Evolutionary conservation across 352 stramenopile species (phyloP).

Genomic region (Peronospora belbahrii): DNA sequence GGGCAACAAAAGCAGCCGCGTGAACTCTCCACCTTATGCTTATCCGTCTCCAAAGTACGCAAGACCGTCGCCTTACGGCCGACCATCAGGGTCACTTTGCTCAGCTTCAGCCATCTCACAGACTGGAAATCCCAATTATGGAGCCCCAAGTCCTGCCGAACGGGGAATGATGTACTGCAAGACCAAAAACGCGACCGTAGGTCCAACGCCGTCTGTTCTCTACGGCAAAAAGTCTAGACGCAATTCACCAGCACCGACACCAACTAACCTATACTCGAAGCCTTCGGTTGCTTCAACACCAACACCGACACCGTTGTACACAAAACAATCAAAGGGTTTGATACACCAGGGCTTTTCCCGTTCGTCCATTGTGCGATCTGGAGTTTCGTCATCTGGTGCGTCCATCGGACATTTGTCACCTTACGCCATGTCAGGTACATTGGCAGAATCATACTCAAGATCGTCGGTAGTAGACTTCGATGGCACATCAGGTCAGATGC

Average conservation of each 20-base stretch:
- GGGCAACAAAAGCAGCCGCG: slow-evolving; percentile 23
- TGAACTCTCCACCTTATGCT: slow-evolving; percentile 10
- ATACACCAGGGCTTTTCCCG: slow-evolving; percentile 14
- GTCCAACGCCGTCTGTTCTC: slow-evolving; percentile 11
- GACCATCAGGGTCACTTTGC: slow-evolving; percentile 17
- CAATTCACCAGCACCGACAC: slow-evolving; percentile 8
- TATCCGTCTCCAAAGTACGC: slow-evolving; percentile 13
- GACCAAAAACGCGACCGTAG: slow-evolving; percentile 13
- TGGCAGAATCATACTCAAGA: too few species aligned
- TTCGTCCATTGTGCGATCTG: slow-evolving; percentile 17
- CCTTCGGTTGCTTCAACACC: slow-evolving; percentile 11
- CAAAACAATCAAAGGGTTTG: slow-evolving; percentile 16
- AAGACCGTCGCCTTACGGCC: slow-evolving; percentile 5
- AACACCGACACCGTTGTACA: slow-evolving; percentile 22
- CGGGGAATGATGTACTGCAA: slow-evolving; percentile 25
- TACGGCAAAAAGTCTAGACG: slow-evolving; percentile 23
- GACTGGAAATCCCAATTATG: slow-evolving; percentile 11
- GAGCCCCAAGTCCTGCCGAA: slow-evolving; percentile 13
- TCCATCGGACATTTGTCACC: slow-evolving; percentile 18
- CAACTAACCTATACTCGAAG: slow-evolving; percentile 21
- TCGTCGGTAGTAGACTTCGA: too few species aligned
- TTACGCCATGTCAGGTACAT: slow-evolving; percentile 19
- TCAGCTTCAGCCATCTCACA: slow-evolving; percentile 12
- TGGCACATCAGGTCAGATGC: neutral
- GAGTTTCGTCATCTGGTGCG: slow-evolving; percentile 11